Evolutionary conservation across 805 yeast genomes (phyloP).

Genomic region (Komagataella populi): DNA sequence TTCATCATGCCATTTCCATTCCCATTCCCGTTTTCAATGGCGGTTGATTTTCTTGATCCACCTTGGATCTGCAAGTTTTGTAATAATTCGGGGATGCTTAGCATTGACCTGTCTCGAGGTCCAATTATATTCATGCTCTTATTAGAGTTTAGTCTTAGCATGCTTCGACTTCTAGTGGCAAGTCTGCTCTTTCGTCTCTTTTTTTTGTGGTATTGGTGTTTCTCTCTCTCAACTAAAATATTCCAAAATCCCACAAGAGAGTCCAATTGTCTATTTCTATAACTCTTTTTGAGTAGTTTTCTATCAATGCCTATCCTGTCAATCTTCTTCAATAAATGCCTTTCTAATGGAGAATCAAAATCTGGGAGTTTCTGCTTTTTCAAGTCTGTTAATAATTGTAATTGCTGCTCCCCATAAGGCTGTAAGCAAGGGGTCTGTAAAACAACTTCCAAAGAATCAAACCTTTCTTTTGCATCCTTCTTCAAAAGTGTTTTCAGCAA

Average conservation of each 20-base stretch:
- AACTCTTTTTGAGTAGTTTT: slow-evolving; percentile 42
- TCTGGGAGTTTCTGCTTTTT: slow-evolving; percentile 2
- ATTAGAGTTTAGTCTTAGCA: slow-evolving; percentile 15
- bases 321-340: slow-evolving; percentile 42
- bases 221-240: slow-evolving; percentile 41
- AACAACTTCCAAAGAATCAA: slow-evolving; percentile 34
- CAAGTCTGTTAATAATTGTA: slow-evolving; percentile 24
- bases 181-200: slow-evolving; percentile 1
- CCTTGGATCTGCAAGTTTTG: not conserved
- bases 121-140: not conserved
- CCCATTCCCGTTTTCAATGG: slow-evolving; percentile 8
- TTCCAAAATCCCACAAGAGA: slow-evolving; percentile 67
- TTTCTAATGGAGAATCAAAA: slow-evolving; percentile 33
- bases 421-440: slow-evolving; percentile 36
- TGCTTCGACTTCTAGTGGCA: slow-evolving; percentile 13
- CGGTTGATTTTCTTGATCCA: not conserved
- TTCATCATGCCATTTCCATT: slow-evolving; percentile 9
- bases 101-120: not conserved
- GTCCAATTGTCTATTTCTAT: slow-evolving; percentile 49
- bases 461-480: slow-evolving; percentile 57
- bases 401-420: slow-evolving; percentile 25
- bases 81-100: not conserved
- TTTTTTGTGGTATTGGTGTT: slow-evolving; percentile 3
- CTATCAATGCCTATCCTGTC: slow-evolving; percentile 51
- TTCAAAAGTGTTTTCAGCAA: slow-evolving; percentile 41